These are phyloP conservation scores for Capronia americana DNA, from an alignment of 2,329 filamentous ascomycete genomes.

Conservation along the genomic window DNA sequence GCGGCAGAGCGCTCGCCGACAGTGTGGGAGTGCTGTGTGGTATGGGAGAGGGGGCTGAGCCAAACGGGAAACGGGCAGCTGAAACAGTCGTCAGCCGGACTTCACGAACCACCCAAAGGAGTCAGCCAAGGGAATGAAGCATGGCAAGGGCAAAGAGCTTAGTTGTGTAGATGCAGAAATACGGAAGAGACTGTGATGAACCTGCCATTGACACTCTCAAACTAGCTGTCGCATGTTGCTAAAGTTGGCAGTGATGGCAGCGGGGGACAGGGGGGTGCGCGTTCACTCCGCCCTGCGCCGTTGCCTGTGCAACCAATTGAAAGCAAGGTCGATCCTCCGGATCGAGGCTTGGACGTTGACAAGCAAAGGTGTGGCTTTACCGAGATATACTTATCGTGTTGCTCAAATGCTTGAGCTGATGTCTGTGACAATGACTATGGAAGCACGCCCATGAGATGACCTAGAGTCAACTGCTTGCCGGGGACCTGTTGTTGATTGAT, in stretches of 20 bases:
- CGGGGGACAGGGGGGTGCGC: not conserved
- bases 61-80: not conserved
- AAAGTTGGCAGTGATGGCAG: not conserved
- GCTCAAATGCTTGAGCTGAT: not conserved
- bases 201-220: not conserved
- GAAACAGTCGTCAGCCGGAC: not conserved
- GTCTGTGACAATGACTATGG: not conserved
- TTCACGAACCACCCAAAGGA: not conserved
- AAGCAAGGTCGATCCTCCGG: not conserved
- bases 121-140: not conserved
- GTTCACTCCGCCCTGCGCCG: not conserved
- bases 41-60: not conserved
- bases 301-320: constrained; percentile 1
- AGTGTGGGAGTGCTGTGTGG: not conserved
- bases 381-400: not conserved
- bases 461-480: too few relatives aligned
- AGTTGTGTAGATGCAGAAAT: not conserved
- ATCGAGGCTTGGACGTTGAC: not conserved
- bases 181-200: not conserved
- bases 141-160: not conserved
- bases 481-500: not conserved
- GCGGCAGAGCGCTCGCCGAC: too few relatives aligned
- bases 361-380: not conserved
- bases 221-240: not conserved
- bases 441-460: not conserved